Percentiles rank a stretch among this genome's conserved stretches.
These are phyloP conservation scores for Phaffia tasmanica DNA, from an alignment of 768 basidiomycete genomes.

Conservation along the genomic window DNA sequence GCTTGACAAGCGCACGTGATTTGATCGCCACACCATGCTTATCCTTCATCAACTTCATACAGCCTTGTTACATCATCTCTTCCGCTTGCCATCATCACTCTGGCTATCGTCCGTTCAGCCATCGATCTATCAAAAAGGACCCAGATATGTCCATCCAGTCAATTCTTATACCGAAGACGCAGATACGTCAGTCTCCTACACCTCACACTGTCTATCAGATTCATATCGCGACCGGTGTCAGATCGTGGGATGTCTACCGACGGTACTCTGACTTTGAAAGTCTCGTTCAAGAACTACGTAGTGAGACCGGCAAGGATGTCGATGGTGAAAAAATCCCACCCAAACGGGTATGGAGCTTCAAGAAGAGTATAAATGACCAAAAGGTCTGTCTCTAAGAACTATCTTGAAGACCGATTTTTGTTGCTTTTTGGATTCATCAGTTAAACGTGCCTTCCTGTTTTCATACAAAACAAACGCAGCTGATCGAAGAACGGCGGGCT, in stretches of 20 bases:
- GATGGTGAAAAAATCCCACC: constrained; percentile 52
- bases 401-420: no score
- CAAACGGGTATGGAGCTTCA: constrained; percentile 63
- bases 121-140: no score
- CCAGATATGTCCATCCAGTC: constrained; percentile 25
- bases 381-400: constrained; percentile 33
- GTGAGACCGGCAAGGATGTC: constrained; percentile 56
- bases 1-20: no score
- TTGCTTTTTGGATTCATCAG: not conserved
- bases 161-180: constrained; percentile 19
- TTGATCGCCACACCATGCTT: no score
- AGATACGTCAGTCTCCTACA: constrained; percentile 10
- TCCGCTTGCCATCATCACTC: no score
- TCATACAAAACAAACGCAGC: constrained; percentile 15
- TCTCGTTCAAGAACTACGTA: constrained; percentile 67
- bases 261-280: constrained; percentile 92
- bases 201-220: constrained; percentile 73
- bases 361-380: constrained; percentile 44
- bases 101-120: no score
- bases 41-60: no score
- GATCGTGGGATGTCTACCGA: constrained; percentile 86
- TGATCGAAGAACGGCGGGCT: constrained; percentile 63
- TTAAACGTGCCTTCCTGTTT: not conserved
- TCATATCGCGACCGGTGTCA: constrained; percentile 73
- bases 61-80: no score